phyloP scores from a whole-genome alignment of 345 rosid genomes.

The Aquilaria yunnanensis region DNA sequence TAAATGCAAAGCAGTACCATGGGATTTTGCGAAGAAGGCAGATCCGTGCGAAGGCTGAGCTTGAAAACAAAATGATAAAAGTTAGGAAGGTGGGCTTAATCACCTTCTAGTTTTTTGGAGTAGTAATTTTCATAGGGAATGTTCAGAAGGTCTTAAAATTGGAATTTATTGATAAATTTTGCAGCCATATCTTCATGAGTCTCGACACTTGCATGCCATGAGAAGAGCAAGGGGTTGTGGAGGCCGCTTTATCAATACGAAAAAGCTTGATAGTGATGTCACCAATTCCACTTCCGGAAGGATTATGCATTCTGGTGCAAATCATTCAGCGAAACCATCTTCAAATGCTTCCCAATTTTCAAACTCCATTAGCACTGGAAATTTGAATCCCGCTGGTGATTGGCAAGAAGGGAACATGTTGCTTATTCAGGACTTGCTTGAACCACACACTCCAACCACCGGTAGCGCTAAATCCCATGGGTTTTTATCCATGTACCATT shows the following conservation, averaged over 20 bases:
- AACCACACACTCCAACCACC: constrained; percentile 10
- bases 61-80: constrained; percentile 48
- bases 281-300: constrained; percentile 21
- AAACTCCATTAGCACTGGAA: constrained; percentile 12
- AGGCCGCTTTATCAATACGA: constrained; percentile 59
- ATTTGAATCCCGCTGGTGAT: constrained; percentile 15
- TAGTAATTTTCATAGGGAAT: neutral
- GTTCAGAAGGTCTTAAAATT: constrained; percentile 1
- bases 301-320: constrained; percentile 14
- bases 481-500: constrained; percentile 17
- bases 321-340: constrained; percentile 13
- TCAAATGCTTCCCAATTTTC: constrained; percentile 18
- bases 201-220: constrained; percentile 75
- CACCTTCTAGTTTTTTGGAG: neutral
- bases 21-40: constrained; percentile 67
- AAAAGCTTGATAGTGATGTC: constrained; percentile 29
- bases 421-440: constrained; percentile 10
- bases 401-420: constrained; percentile 21
- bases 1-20: constrained; percentile 68
- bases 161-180: constrained; percentile 12
- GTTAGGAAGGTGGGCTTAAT: constrained; percentile 44
- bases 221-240: constrained; percentile 69
- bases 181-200: constrained; percentile 79
- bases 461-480: constrained; percentile 13
- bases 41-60: constrained; percentile 69